Base-by-base conservation (phyloP, 345 rosid species). In the Dipteronia sinensis region DNA sequence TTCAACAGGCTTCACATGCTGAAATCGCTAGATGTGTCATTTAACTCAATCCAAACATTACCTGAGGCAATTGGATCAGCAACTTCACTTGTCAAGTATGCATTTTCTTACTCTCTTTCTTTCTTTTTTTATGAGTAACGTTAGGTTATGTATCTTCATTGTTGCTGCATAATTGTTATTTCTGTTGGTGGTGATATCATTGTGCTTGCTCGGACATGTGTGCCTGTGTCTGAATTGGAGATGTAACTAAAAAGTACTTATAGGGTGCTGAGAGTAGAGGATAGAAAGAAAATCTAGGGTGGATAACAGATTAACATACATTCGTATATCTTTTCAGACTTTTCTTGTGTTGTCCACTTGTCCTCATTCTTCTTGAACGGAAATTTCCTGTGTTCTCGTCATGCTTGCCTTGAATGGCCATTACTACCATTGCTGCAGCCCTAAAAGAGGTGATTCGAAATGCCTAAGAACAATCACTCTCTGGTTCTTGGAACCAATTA, bases 1-100 rank as follows among this genome's bases (percentile, higher is more conserved):
- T 70, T 81, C 75, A 65, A 51, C 86, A 95, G 99, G 91, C 99
- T 95, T 82, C 81, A 89, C 3, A 78, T 86, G 83, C 88, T 95
- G 73, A 95, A 95, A 82, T 92, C 91, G 15, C 84, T 95, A 81
- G 98, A 95, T 74, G 93, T 91, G 72, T 93, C 98, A 10, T 89
- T 83, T 20, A 95, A 95, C 83, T 81, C 82, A 19, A 85, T 95
- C 63, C 67, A 76, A 19, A 82, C 81, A 76, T 44, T 93, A 34
- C 98, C 99, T n/a, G 97, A 90, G 9, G 91, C 87, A 79, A 92
- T 95, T 78, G 96, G 98, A 81, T 90, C 87, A 0, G 94, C 93
- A 58, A 72, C 89, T 82, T 84, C 96, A 82, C 94, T 95, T 65
- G 93, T 95, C 86, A 95, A 92, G 99, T 95, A 87, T 44, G 94